A percentile compares a stretch with the other conserved stretches of the same genome.
phyloP scores from a whole-genome alignment of 192 early-diverging fungal species.

The Coemansia sp. region DNA sequence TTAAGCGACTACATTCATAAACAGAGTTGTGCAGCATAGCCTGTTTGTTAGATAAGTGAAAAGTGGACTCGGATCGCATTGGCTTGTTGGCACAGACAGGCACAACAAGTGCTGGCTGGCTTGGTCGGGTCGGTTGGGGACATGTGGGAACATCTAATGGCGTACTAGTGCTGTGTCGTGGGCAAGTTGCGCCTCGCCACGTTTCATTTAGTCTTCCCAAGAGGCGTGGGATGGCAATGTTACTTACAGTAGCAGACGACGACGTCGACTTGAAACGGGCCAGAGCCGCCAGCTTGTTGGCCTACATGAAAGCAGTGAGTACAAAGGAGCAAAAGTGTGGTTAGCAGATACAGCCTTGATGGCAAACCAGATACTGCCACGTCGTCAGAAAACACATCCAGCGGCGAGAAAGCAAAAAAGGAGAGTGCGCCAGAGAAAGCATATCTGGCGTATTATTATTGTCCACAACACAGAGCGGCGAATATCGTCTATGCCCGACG shows the following conservation, averaged over 20 bases:
- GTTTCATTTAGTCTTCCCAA: not conserved
- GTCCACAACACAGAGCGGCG: not conserved
- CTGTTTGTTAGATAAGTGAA: not conserved
- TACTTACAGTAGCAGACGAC: slow-evolving; percentile 63
- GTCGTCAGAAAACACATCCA: slow-evolving; percentile 21
- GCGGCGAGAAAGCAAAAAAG: not conserved
- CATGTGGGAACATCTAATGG: not conserved
- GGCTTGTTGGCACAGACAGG: not conserved
- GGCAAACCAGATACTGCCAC: slow-evolving; percentile 44
- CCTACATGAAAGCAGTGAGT: slow-evolving; percentile 27
- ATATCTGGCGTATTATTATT: not conserved
- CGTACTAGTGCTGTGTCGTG: not conserved
- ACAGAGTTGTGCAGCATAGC: not conserved
- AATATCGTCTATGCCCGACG: not conserved
- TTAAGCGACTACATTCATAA: slow-evolving; percentile 65
- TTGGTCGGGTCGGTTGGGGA: slow-evolving; percentile 2
- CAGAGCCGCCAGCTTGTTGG: slow-evolving; percentile 45
- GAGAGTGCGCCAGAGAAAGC: not conserved
- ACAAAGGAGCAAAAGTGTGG: not conserved
- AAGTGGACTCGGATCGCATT: not conserved
- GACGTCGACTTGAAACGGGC: slow-evolving; percentile 62
- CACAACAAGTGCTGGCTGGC: not conserved
- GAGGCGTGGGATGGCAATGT: not conserved
- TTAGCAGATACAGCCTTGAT: not conserved
- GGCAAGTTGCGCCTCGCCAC: slow-evolving; percentile 6